Evolutionary conservation across 2,329 filamentous ascomycete genomes (phyloP).

Genomic region (Colletotrichum sansevieriae): DNA sequence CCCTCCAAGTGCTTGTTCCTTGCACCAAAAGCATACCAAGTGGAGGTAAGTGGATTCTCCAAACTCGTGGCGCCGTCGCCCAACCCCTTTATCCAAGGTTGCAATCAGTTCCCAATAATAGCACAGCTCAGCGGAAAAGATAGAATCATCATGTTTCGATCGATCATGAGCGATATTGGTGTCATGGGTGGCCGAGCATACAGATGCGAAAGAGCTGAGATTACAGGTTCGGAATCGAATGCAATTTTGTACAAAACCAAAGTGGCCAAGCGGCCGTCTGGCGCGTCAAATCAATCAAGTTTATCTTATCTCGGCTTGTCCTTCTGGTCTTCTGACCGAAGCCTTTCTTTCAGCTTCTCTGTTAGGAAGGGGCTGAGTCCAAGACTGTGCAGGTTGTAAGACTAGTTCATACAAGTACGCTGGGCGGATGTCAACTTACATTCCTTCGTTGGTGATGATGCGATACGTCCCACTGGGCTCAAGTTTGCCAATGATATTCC

Average conservation of each 20-base stretch:
- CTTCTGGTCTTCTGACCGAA: slow-evolving; percentile 64
- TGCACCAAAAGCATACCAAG: slow-evolving; percentile 26
- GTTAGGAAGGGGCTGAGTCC: slow-evolving; percentile 68
- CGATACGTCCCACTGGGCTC: slow-evolving; percentile 74
- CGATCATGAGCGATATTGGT: background rate
- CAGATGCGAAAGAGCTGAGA: slow-evolving; percentile 1
- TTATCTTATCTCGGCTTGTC: slow-evolving; percentile 33
- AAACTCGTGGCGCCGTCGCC: slow-evolving; percentile 9
- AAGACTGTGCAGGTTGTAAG: slow-evolving; percentile 56
- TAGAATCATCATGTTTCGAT: background rate
- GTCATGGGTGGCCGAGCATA: background rate
- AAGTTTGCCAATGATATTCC: slow-evolving; percentile 69
- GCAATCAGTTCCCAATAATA: background rate
- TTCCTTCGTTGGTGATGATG: slow-evolving; percentile 74
- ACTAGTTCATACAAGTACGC: background rate
- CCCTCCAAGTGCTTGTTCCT: slow-evolving; percentile 32
- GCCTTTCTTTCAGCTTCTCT: slow-evolving; percentile 65
- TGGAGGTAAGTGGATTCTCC: slow-evolving; percentile 33
- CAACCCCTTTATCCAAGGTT: slow-evolving; percentile 14
- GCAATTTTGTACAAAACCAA: background rate
- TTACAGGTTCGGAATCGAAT: background rate
- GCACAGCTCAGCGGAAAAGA: background rate
- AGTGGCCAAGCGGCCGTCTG: background rate
- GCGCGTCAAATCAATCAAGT: background rate
- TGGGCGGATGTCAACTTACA: slow-evolving; percentile 62